These are phyloP conservation scores for Ganoderma sinense DNA, from an alignment of 1,284 basidiomycete species.

Conservation along the genomic window DNA sequence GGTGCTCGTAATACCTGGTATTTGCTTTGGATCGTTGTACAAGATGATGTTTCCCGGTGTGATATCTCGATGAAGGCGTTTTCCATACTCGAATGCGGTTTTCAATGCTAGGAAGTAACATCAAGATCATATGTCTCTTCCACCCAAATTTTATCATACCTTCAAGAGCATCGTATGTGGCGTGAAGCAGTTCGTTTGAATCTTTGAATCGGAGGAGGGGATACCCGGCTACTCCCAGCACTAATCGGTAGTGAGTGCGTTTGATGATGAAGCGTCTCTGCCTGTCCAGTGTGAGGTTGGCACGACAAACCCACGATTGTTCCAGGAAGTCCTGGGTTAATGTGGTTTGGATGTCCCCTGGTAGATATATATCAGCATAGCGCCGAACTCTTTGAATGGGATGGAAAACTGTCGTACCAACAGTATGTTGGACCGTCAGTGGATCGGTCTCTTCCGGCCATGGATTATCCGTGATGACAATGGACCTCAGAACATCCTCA, in stretches of 20 bases:
- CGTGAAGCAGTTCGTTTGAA: slow-evolving; percentile 18
- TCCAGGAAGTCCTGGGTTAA: slow-evolving; percentile 6
- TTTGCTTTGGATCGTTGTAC: neutral
- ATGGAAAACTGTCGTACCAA: neutral
- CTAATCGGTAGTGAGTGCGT: slow-evolving; percentile 16
- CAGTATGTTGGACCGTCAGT: neutral
- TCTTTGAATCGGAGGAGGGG: slow-evolving; percentile 11
- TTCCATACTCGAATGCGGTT: slow-evolving; percentile 1
- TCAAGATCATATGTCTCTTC: neutral
- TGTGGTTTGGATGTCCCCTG: slow-evolving; percentile 3
- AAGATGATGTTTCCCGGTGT: slow-evolving; percentile 24
- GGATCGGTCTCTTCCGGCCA: neutral
- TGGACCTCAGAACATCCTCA: slow-evolving; percentile 13
- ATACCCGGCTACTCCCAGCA: slow-evolving; percentile 15
- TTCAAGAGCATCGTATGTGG: slow-evolving; percentile 2
- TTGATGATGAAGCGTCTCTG: neutral
- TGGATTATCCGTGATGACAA: too few species aligned
- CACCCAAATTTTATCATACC: slow-evolving; percentile 2
- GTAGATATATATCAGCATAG: neutral
- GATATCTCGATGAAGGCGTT: slow-evolving; percentile 22
- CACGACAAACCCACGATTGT: neutral
- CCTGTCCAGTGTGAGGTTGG: too few species aligned
- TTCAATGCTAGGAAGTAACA: slow-evolving; percentile 7
- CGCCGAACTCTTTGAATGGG: neutral
- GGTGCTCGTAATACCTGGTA: too few species aligned